phyloP scores from a whole-genome alignment of 495 filamentous ascomycete species.

The Xylaria venustula region DNA sequence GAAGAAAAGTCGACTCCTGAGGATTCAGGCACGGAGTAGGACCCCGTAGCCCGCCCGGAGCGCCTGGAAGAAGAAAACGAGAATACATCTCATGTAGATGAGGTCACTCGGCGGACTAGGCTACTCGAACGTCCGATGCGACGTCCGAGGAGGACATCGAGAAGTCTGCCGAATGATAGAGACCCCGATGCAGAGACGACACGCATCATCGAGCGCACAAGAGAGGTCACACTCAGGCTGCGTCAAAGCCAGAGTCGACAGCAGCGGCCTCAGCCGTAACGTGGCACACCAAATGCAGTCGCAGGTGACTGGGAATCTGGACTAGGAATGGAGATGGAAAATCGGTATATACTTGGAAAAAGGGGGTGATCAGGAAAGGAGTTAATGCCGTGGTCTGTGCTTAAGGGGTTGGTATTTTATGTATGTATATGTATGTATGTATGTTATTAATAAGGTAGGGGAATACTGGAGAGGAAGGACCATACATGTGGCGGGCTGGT shows the following conservation, averaged over 20 bases:
- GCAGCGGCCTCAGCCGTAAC: not conserved
- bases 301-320: not conserved
- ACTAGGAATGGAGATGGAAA: too few relatives aligned
- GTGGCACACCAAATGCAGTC: not conserved
- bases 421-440: too few relatives aligned
- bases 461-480: not conserved
- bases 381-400: not conserved
- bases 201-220: conserved; percentile 5
- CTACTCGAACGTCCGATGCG: conserved; percentile 3
- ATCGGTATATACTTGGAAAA: not conserved
- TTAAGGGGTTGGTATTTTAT: too few relatives aligned
- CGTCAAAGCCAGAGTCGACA: not conserved
- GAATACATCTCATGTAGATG: not conserved
- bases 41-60: conserved; percentile 23
- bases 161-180: not conserved
- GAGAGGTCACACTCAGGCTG: conserved; percentile 12
- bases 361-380: not conserved
- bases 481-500: too few relatives aligned
- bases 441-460: not conserved
- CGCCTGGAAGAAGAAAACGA: conserved; percentile 16
- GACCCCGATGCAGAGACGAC: conserved; percentile 15
- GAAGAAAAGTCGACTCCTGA: conserved; percentile 16
- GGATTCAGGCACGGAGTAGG: conserved; percentile 21
- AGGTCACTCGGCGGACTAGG: conserved; percentile 5
- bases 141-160: not conserved